phyloP scores from a whole-genome alignment of 1,284 basidiomycete genomes.

The Ustilago curta region DNA sequence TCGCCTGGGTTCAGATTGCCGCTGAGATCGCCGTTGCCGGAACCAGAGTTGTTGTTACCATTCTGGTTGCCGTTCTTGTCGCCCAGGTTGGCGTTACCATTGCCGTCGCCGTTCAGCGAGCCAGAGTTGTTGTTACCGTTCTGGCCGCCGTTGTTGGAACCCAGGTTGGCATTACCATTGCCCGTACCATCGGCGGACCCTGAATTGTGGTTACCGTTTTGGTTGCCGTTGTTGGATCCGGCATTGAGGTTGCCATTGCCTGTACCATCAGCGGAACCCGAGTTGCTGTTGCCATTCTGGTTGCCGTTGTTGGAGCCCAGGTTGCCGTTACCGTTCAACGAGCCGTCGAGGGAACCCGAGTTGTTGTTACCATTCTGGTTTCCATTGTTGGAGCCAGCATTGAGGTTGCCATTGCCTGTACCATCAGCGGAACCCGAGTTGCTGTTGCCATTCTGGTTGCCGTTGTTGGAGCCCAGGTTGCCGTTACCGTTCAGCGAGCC shows the following conservation, averaged over 20 bases:
- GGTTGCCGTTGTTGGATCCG: conserved; percentile 9
- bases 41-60: conserved; percentile 16
- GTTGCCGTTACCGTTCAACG: conserved; percentile 19
- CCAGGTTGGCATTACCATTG: conserved; percentile 3
- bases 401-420: conserved; percentile 10
- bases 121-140: conserved; percentile 11
- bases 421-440: conserved; percentile 17
- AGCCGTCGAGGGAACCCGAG: conserved; percentile 16
- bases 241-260: conserved; percentile 2
- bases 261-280: neutral
- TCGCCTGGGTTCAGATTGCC: conserved; percentile 17
- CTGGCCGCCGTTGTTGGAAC: conserved; percentile 3
- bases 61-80: conserved; percentile 18
- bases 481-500: conserved; percentile 5
- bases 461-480: conserved; percentile 14
- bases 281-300: conserved; percentile 26
- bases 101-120: conserved; percentile 1
- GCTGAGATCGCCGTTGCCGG: conserved; percentile 12
- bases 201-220: conserved; percentile 7
- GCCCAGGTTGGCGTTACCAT: conserved; percentile 12
- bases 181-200: neutral
- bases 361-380: conserved; percentile 25
- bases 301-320: conserved; percentile 27
- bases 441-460: conserved; percentile 2
- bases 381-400: conserved; percentile 18